Base-by-base conservation (phyloP, 108 stramenopile species). In the Halocafeteria seosinensis region DNA sequence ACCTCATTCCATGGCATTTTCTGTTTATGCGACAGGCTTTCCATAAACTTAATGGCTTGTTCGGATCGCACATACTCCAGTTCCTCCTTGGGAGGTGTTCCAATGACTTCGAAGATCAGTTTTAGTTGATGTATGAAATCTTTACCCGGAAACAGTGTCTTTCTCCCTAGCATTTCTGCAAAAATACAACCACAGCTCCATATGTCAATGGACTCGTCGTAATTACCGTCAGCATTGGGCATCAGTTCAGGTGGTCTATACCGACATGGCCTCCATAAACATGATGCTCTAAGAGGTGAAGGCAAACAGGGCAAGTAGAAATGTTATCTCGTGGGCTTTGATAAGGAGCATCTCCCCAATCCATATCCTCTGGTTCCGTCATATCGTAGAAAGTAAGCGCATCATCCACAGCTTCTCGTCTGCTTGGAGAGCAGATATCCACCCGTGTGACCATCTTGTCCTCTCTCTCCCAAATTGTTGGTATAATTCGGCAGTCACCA, bases 151-250 rank as follows among this genome's bases (percentile, higher is more conserved):
- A 82, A 84, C 1, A 84, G 64, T 3, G 83, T 81, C 34, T 67
- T 64, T 37, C 83, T 74, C 12, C 70, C 73, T 4, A 83, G 51
- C 26, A 83, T 34, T 66, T 83, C 83, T 0, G 79, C 81, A 37
- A 84, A 74, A 55, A 84, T 84, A 69, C 83, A 84, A 29, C 83
- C 81, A 32, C 69, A 42, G 52, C 73, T 73, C 83, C 83, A 84
- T 37, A 82, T 33, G 76, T 84, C 83, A 37, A 84, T 81, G 53
- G 77, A 75, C 74, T 74, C 73, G 1, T 67, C 67, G 65, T 84
- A 84, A 29, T 75, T 33, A 11, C 81, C 81, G 61, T 84, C 81
- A 28, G 83, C 79, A 29, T 42, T 63, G 28, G 52, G 67, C 80
- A 81, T 81, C 26, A 81, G 74, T 64, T 81, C 80, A 0, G 80